Conservation (phyloP, 805 yeast species). For the Candida taoyuanica region DNA sequence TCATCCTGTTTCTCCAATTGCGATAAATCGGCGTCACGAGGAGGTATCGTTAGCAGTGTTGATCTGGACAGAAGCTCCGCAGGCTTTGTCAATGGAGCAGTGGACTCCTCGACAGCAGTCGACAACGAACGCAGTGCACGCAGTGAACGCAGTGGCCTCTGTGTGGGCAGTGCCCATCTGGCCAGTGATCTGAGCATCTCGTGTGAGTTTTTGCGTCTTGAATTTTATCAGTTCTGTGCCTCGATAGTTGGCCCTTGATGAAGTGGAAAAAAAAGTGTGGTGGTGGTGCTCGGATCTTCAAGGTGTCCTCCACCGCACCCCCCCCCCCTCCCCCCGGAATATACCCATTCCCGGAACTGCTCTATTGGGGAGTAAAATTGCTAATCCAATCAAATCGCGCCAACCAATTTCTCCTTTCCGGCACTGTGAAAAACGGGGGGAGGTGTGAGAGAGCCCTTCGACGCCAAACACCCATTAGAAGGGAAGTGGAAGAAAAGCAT, state of each 20-base stretch:
- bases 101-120: too few relatives aligned
- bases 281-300: too few relatives aligned
- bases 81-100: background rate
- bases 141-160: too few relatives aligned
- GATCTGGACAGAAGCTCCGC: slow-evolving; percentile 13
- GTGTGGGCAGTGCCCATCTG: too few relatives aligned
- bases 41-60: slow-evolving; percentile 33
- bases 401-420: background rate
- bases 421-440: background rate
- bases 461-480: too few relatives aligned
- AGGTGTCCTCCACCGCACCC: background rate
- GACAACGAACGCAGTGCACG: too few relatives aligned
- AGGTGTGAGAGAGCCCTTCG: background rate
- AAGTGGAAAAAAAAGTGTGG: too few relatives aligned
- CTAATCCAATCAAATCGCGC: slow-evolving; percentile 9
- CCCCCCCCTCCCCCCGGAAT: background rate
- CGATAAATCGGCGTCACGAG: slow-evolving; percentile 48
- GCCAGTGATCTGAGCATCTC: slow-evolving; percentile 5
- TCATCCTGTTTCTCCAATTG: slow-evolving; percentile 78
- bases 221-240: too few relatives aligned
- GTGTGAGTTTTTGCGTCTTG: background rate
- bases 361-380: background rate
- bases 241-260: too few relatives aligned
- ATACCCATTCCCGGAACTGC: background rate
- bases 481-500: too few relatives aligned